Base-by-base conservation (phyloP, 73 alveolate genomes). In the Blepharisma stoltei region DNA sequence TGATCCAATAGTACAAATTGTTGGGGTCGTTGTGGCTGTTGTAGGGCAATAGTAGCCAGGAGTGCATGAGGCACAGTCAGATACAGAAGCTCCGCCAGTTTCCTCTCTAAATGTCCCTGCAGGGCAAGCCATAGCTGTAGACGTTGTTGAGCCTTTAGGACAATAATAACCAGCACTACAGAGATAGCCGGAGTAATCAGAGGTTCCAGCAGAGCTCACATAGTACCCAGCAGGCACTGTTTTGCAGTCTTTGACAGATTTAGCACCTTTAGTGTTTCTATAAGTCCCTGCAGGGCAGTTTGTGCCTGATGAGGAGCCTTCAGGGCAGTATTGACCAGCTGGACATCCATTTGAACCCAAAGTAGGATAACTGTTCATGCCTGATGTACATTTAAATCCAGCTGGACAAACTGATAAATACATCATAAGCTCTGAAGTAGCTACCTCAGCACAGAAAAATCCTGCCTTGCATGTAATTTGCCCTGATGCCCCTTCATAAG, bases 31-130 rank as follows among this genome's bases (percentile, higher is more conserved):
- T 9, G 94, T 83, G 41, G 87, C 87, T 37, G 20, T 37, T 25
- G 67, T 37, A 46, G 92, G 90, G 83, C 97, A 91, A 67, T 85
- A 88, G 70, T 76, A 87, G 18, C 97, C 97, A 78, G 91, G 77
- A 8, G 95, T 91, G 67, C 97, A 91, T 23, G 53, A 46, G n/a
- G 90, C 91, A 73, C 97, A 91, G 76, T 91, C 95, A 60, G 82
- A 6, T 1, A 65, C 81, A 38, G 78, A 9, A 37, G 68, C 48
- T 18, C 86, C 94, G 50, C 89, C 89, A 27, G 68, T 69, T 1
- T 0, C 6, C 14, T 83, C 89, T 9, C 81, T 54, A 66, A 6
- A 88, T 0, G 95, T 88, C 18, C 95, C 95, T 4, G 83, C 89
- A n/a, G 92, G 95, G 87, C 95, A 88, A 7, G 83, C 77, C 6